These are phyloP conservation scores for Vitrella brassicaformis DNA, from an alignment of 73 alveolate genomes.

Conservation along the genomic window DNA sequence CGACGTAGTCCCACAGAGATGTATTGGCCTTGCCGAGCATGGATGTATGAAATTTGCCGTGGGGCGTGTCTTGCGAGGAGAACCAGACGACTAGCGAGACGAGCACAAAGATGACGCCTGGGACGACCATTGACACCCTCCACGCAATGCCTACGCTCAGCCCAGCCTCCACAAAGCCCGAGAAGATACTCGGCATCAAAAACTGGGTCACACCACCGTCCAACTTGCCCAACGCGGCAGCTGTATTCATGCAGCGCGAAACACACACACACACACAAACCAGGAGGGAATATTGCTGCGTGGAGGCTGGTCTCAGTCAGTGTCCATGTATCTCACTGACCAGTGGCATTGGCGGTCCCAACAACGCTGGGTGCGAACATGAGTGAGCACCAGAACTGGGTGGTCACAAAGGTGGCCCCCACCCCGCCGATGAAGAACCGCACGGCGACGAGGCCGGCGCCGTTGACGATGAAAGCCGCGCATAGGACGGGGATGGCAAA, in stretches of 20 bases:
- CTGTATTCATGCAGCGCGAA: too few species aligned
- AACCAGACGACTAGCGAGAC: background rate
- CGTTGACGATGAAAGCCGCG: background rate
- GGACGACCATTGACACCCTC: constrained; percentile 16
- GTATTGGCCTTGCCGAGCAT: constrained; percentile 12
- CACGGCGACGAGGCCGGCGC: background rate
- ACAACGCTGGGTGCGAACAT: background rate
- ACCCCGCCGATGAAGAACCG: background rate
- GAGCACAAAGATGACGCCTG: background rate
- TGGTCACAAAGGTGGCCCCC: background rate
- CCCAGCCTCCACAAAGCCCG: too few species aligned
- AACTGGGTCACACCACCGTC: constrained; percentile 6
- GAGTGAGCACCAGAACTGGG: background rate
- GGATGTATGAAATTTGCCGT: constrained; percentile 2
- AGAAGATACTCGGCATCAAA: constrained; percentile 1
- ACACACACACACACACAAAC: too few species aligned
- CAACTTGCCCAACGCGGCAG: constrained; percentile 16
- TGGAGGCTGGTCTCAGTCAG: too few species aligned
- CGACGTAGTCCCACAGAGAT: constrained; percentile 10
- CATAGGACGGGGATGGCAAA: background rate
- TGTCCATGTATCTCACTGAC: too few species aligned
- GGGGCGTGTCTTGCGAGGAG: constrained; percentile 12
- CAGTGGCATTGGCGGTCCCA: background rate
- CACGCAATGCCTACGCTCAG: constrained; percentile 11
- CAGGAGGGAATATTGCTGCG: too few species aligned